Conservation (phyloP, 2,329 filamentous ascomycete species). For the Chaetomiaceae sp. region DNA sequence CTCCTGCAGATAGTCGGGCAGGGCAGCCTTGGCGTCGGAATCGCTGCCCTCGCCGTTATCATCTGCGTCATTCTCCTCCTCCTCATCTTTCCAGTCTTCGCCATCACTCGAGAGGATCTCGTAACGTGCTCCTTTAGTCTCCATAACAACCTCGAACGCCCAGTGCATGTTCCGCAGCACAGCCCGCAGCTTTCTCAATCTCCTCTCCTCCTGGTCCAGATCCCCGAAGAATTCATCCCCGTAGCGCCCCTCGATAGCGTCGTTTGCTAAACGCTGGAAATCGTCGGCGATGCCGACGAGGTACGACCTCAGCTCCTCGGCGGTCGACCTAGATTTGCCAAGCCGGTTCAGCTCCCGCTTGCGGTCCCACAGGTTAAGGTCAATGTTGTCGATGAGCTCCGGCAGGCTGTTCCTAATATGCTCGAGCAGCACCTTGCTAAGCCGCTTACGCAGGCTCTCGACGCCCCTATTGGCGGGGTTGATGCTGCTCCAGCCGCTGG, state of each 20-base stretch:
- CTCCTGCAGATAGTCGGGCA: slow-evolving; percentile 27
- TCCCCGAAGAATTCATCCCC: slow-evolving; percentile 35
- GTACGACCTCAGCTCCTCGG: slow-evolving; percentile 28
- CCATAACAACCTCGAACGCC: slow-evolving; percentile 2
- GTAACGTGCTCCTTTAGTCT: slow-evolving; percentile 1
- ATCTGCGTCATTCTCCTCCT: no score
- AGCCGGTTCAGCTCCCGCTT: slow-evolving; percentile 2
- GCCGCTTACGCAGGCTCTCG: slow-evolving; percentile 21
- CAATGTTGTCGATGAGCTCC: slow-evolving; percentile 25
- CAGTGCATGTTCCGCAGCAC: slow-evolving; percentile 1
- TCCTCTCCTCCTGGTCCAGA: not conserved
- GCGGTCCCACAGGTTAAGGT: slow-evolving; percentile 16
- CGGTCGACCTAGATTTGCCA: slow-evolving; percentile 14
- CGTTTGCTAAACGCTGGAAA: slow-evolving; percentile 33
- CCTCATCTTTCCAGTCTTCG: no score
- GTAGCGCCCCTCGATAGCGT: slow-evolving; percentile 38
- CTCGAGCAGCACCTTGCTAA: slow-evolving; percentile 26
- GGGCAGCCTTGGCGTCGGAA: not conserved
- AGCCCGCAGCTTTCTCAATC: slow-evolving; percentile 8
- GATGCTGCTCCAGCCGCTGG: slow-evolving; percentile 25
- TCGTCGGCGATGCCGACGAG: slow-evolving; percentile 32
- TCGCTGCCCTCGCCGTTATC: not conserved
- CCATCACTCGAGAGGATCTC: no score
- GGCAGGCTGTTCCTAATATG: slow-evolving; percentile 29
- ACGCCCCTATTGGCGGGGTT: slow-evolving; percentile 22